Evolutionary conservation across 768 basidiomycete genomes (phyloP).

Genomic region (Suillus tomentosus): DNA sequence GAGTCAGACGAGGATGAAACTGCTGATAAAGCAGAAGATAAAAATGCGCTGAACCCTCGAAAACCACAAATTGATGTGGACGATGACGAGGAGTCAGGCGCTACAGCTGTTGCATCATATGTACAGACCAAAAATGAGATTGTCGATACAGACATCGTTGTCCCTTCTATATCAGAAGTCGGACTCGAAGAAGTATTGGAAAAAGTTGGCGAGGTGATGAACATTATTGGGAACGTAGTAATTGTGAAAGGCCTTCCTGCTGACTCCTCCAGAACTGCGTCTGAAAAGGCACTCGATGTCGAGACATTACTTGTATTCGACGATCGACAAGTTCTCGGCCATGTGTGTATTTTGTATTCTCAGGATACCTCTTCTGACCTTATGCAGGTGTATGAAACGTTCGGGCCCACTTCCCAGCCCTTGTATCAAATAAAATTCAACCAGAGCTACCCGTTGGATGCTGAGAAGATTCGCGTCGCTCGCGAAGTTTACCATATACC

Average conservation of each 20-base stretch:
- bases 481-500: conserved; percentile 84
- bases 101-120: conserved; percentile 42
- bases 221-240: conserved; percentile 68
- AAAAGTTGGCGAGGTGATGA: conserved; percentile 77
- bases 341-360: conserved; percentile 53
- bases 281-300: conserved; percentile 74
- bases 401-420: conserved; percentile 90
- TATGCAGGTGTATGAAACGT: conserved; percentile 86
- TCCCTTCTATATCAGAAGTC: conserved; percentile 68
- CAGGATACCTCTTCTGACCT: conserved; percentile 18
- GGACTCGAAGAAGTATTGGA: conserved; percentile 67
- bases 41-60: conserved; percentile 1
- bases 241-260: conserved; percentile 68
- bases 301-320: conserved; percentile 91
- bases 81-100: conserved; percentile 56
- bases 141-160: conserved; percentile 52
- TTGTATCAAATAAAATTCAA: conserved; percentile 88
- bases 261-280: conserved; percentile 44
- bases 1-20: conserved; percentile 25
- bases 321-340: conserved; percentile 87
- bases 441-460: conserved; percentile 60
- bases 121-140: conserved; percentile 74
- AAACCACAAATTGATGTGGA: conserved; percentile 38
- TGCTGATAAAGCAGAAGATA: conserved; percentile 14
- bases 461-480: conserved; percentile 52